A percentile compares a stretch with the other conserved stretches of the same genome.
These are phyloP conservation scores for Sporothrix dimorphospora DNA, from an alignment of 2,329 filamentous ascomycete genomes.

Conservation along the genomic window DNA sequence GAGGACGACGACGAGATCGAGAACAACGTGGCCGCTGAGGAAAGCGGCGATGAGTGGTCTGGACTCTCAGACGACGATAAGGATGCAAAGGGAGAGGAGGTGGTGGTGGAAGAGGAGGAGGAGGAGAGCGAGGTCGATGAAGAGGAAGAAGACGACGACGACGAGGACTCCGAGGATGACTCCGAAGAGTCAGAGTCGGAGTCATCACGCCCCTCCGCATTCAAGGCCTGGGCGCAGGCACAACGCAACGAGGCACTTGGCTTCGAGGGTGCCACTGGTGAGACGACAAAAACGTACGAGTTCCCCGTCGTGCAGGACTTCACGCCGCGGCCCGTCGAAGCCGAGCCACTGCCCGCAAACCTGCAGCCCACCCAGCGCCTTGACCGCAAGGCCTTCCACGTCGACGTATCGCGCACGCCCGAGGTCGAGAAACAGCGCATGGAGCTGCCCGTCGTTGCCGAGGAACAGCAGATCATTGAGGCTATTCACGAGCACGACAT, in stretches of 20 bases:
- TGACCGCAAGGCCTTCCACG: slow-evolving; percentile 73
- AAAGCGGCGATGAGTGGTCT: slow-evolving; percentile 57
- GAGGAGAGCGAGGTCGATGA: slow-evolving; percentile 35
- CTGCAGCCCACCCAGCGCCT: slow-evolving; percentile 63
- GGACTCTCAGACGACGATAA: slow-evolving; percentile 57
- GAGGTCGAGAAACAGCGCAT: slow-evolving; percentile 79
- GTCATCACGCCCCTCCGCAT: slow-evolving; percentile 58
- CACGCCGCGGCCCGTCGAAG: slow-evolving; percentile 66
- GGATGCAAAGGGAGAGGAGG: slow-evolving; percentile 39
- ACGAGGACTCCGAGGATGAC: slow-evolving; percentile 41
- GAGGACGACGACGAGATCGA: not conserved
- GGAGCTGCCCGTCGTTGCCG: slow-evolving; percentile 84
- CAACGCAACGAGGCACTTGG: slow-evolving; percentile 85
- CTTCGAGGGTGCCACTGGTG: slow-evolving; percentile 50
- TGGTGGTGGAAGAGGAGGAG: slow-evolving; percentile 40
- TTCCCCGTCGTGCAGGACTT: slow-evolving; percentile 66
- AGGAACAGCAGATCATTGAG: slow-evolving; percentile 98
- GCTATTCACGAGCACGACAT: slow-evolving; percentile 89
- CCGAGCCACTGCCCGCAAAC: slow-evolving; percentile 71
- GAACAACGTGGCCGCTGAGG: slow-evolving; percentile 43
- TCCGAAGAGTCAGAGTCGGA: slow-evolving; percentile 30
- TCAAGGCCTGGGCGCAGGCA: slow-evolving; percentile 90
- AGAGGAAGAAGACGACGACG: slow-evolving; percentile 38
- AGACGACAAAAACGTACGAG: slow-evolving; percentile 42
- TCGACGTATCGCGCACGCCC: slow-evolving; percentile 68